Percentiles rank a stretch among this genome's conserved stretches.
phyloP scores from a whole-genome alignment of 140 eudicot genomes.

The Ambrosia hybrid region DNA sequence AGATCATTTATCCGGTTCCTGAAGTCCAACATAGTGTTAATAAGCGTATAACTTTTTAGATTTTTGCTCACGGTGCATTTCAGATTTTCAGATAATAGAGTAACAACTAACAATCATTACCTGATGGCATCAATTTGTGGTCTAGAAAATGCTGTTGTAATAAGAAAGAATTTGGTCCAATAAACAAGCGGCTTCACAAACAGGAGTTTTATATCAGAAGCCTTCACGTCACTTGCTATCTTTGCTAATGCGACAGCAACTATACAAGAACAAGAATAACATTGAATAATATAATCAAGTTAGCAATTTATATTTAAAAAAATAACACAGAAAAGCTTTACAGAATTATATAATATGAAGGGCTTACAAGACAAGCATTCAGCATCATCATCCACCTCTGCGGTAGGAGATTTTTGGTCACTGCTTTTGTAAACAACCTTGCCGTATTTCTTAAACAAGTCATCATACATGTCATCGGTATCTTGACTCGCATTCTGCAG shows the following conservation, averaged over 20 bases:
- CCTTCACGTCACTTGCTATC: constrained; percentile 94
- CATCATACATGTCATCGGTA: constrained; percentile 94
- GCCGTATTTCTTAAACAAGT: constrained; percentile 70
- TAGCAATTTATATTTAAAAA: neutral
- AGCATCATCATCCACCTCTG: constrained; percentile 93
- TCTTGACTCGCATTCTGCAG: constrained; percentile 85
- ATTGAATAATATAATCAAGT: constrained; percentile 19
- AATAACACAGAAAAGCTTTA: neutral
- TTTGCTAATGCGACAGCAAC: constrained; percentile 96
- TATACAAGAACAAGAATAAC: constrained; percentile 29
- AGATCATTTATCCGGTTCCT: constrained; percentile 71
- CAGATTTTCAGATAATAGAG: neutral
- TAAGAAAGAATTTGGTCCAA: constrained; percentile 95
- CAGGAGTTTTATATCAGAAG: constrained; percentile 79
- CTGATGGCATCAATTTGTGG: constrained; percentile 90
- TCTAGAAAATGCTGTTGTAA: constrained; percentile 88
- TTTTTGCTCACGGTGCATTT: neutral
- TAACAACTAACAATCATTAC: constrained; percentile 33
- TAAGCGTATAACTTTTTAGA: neutral
- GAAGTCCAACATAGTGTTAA: constrained; percentile 22
- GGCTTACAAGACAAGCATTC: constrained; percentile 85
- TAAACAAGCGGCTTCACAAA: constrained; percentile 97
- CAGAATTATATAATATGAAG: constrained; percentile 12
- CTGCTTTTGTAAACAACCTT: constrained; percentile 74
- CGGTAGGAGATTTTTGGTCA: constrained; percentile 65